Conservation (phyloP, 345 rosid genomes). For the Citrus cavaleriei region DNA sequence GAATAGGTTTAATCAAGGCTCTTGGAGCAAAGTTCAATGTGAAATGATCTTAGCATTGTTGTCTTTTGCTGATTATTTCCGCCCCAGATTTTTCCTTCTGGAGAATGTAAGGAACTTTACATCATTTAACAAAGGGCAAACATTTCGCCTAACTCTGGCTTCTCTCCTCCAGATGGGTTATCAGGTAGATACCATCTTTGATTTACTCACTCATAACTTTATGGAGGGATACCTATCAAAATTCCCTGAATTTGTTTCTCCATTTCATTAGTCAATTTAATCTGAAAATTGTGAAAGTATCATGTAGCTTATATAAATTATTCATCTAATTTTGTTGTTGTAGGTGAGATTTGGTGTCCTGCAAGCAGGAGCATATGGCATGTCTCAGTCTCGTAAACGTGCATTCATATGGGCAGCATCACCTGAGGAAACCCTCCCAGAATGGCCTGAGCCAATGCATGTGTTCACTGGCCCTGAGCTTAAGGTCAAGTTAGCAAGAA, state of each 20-base stretch:
- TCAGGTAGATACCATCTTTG: no score
- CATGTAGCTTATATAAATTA: neutral
- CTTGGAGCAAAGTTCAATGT: conserved; percentile 85
- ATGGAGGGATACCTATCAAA: no score
- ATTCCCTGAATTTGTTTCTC: no score
- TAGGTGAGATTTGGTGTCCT: conserved; percentile 92
- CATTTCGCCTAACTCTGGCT: no score
- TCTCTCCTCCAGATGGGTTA: no score
- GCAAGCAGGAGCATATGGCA: conserved; percentile 93
- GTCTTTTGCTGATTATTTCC: conserved; percentile 80
- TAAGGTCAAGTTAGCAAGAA: conserved; percentile 47
- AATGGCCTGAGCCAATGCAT: conserved; percentile 99
- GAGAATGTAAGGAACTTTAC: no score
- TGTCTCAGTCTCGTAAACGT: conserved; percentile 84
- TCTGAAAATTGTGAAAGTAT: no score
- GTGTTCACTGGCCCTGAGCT: conserved; percentile 66
- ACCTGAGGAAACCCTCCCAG: conserved; percentile 79
- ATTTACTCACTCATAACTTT: no score
- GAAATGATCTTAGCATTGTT: conserved; percentile 48
- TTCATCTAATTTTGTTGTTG: neutral
- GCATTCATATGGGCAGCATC: conserved; percentile 96
- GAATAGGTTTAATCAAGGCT: conserved; percentile 58
- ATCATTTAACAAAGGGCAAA: neutral
- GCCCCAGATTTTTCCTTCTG: conserved; percentile 79
- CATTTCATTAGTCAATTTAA: no score